phyloP scores from a whole-genome alignment of 805 yeast species.

The Cyberlindnera samutprakarnensis region DNA sequence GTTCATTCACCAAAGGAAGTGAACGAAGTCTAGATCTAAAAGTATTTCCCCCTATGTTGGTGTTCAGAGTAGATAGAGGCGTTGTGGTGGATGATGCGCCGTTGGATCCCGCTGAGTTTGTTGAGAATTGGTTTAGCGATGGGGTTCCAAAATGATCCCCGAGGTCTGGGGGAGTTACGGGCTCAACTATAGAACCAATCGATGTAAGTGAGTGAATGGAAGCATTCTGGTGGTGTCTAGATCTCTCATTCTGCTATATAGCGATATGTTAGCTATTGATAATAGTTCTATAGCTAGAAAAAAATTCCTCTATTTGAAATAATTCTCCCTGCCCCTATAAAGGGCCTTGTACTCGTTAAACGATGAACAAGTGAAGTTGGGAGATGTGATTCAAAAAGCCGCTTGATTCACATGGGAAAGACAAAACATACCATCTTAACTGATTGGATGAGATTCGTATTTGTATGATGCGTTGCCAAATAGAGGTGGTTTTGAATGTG shows the following conservation, averaged over 20 bases:
- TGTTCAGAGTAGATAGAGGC: conserved; percentile 15
- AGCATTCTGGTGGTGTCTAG: conserved; percentile 18
- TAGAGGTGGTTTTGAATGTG: too few relatives aligned
- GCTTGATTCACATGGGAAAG: too few relatives aligned
- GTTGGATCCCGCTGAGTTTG: conserved; percentile 5
- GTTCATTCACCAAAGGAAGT: conserved; percentile 28
- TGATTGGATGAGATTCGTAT: too few relatives aligned
- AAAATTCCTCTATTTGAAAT: too few relatives aligned
- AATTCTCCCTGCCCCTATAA: too few relatives aligned
- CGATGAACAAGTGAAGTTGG: too few relatives aligned
- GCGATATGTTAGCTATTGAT: conserved; percentile 6
- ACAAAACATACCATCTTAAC: conserved; percentile 5
- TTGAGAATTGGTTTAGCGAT: conserved; percentile 15
- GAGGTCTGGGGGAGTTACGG: conserved; percentile 42
- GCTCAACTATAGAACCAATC: conserved; percentile 39
- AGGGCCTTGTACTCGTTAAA: too few relatives aligned
- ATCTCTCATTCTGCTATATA: conserved; percentile 13
- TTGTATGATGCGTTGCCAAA: too few relatives aligned
- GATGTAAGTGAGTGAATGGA: conserved; percentile 34
- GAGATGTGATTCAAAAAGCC: too few relatives aligned
- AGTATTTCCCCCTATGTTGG: conserved; percentile 19
- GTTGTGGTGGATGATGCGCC: conserved; percentile 9
- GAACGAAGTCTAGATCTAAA: conserved; percentile 24
- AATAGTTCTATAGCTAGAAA: too few relatives aligned
- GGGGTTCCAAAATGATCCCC: conserved; percentile 16